Base-by-base conservation (phyloP, 768 basidiomycete genomes). In the Kwoniella sp. region DNA sequence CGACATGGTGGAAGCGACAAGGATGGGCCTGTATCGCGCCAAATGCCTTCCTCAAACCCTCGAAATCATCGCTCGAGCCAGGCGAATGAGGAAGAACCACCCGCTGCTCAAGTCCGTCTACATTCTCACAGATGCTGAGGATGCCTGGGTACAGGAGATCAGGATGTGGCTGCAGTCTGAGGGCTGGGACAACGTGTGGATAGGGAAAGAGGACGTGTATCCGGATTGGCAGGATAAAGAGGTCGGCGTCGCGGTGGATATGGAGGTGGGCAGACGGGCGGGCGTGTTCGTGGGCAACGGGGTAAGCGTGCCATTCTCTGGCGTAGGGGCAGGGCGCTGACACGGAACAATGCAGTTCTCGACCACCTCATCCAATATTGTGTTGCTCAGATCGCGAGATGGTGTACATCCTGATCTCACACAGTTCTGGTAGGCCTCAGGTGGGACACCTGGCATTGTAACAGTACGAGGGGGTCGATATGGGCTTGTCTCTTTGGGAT, bases 221-320 rank as follows among this genome's bases (percentile, higher is more conserved):
- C 47, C 51, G 3, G 48, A 57, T 11, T 60, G 60, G 59, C 42
- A 63, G 11, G 70, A 72, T 31, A 46, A 61, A 23, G 72, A 71
- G 38, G 55, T 73, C 1, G 66, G 62, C 2, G 66, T 69, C 3
- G 69, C 60, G 20, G 72, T 71, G 11, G 72, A 73, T 59, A 67
- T 71, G 56, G 72, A 73, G 47, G 61, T 73, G 22, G 72, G 69
- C 0, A 56, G 72, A 38, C 26, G 72, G 10, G 50, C 67, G 9
- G 72, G 72, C 2, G 70, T 73, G 31, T 73, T 71, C 55, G 72
- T 73, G 1, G 72, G 72, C 6, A 73, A 73, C 46, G 72, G 72
- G 46, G 71, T 73, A 60, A 64, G 69, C 61, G 11, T 4, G 20
- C 10, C 10, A 29, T 32, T 36, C 7, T 33, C 15, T 23, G n/a